Evolutionary conservation across 1,284 basidiomycete species (phyloP).

Genomic region (Calocybe gambosa): DNA sequence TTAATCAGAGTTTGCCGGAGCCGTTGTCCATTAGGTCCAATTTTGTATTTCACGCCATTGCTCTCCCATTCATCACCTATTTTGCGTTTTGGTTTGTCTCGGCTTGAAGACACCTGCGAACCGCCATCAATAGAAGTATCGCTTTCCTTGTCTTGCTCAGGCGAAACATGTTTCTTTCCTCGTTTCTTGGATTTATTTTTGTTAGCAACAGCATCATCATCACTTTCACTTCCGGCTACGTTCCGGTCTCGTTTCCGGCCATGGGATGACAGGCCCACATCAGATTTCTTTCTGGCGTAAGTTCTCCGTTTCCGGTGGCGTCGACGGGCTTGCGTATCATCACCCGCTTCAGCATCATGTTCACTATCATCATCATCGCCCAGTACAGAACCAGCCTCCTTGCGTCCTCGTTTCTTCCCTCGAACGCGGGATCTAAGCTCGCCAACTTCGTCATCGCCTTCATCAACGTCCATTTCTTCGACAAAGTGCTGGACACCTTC

Average conservation of each 20-base stretch:
- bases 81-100: conserved; percentile 42
- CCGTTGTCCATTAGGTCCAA: conserved; percentile 63
- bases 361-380: conserved; percentile 54
- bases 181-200: conserved; percentile 32
- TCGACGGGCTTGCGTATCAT: conserved; percentile 27
- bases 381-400: conserved; percentile 65
- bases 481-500: conserved; percentile 28
- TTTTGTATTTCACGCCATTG: conserved; percentile 62
- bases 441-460: conserved; percentile 29
- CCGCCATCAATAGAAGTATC: conserved; percentile 39
- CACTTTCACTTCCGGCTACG: conserved; percentile 44
- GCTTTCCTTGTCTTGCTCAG: conserved; percentile 23
- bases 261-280: conserved; percentile 32
- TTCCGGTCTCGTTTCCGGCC: conserved; percentile 64
- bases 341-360: conserved; percentile 31
- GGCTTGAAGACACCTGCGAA: conserved; percentile 34
- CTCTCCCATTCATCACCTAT: conserved; percentile 73
- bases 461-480: conserved; percentile 39
- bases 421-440: conserved; percentile 35
- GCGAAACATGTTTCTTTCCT: conserved; percentile 29
- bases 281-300: conserved; percentile 42
- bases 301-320: conserved; percentile 44
- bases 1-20: conserved; percentile 63
- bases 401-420: conserved; percentile 71
- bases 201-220: conserved; percentile 24